A percentile compares a stretch with the other conserved stretches of the same genome.
These are phyloP conservation scores for Trichoderma sp. DNA, from an alignment of 2,329 filamentous ascomycete genomes.

Conservation along the genomic window DNA sequence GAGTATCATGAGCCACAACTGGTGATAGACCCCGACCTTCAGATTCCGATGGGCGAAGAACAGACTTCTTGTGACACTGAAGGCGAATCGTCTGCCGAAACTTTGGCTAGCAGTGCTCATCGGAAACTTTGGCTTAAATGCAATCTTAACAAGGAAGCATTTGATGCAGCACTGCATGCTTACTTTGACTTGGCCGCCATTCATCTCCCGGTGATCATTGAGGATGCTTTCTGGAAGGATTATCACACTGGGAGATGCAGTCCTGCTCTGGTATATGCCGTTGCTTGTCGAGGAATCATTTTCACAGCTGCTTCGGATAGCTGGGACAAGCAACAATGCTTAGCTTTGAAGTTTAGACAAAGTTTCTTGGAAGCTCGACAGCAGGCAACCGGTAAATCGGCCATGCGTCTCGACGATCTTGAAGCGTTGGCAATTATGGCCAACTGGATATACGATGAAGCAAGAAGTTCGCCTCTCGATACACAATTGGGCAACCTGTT, in stretches of 20 bases:
- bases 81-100: neutral
- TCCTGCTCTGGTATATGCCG: slow-evolving; percentile 6
- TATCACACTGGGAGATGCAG: slow-evolving; percentile 4
- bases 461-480: neutral
- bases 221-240: slow-evolving; percentile 18
- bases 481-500: slow-evolving; percentile 8
- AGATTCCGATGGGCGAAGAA: neutral
- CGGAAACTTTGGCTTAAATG: neutral
- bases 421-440: slow-evolving; percentile 10
- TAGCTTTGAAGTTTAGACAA: slow-evolving; percentile 9
- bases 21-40: neutral
- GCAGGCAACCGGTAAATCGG: neutral
- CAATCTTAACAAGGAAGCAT: neutral
- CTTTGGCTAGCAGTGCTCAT: neutral
- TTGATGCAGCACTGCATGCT: slow-evolving; percentile 4
- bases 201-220: slow-evolving; percentile 14
- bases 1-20: neutral
- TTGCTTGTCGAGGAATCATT: slow-evolving; percentile 9
- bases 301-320: neutral
- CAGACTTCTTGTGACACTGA: neutral
- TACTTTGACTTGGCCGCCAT: neutral
- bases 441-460: slow-evolving; percentile 9
- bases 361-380: slow-evolving; percentile 8
- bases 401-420: slow-evolving; percentile 10
- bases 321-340: slow-evolving; percentile 6